Conservation (phyloP, 2,329 filamentous ascomycete genomes). For the Colletotrichum liriopes region DNA sequence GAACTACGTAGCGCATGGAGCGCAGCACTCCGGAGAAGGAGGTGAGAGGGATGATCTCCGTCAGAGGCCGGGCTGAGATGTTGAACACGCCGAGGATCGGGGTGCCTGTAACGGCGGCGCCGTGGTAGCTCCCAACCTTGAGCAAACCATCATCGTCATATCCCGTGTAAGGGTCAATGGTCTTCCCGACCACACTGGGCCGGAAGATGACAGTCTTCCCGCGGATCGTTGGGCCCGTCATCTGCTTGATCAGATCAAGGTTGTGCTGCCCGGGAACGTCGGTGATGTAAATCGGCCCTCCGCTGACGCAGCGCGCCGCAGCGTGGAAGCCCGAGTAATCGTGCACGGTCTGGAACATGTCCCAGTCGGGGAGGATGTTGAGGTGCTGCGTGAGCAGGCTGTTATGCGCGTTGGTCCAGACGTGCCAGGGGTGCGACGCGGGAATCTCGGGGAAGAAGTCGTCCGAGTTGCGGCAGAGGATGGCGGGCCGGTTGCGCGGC, state of each 20-base stretch:
- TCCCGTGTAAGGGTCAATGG: slow-evolving; percentile 79
- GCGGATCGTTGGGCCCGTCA: slow-evolving; percentile 81
- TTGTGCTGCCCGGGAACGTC: slow-evolving; percentile 90
- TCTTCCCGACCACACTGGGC: slow-evolving; percentile 81
- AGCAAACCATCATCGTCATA: slow-evolving; percentile 83
- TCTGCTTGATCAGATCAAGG: slow-evolving; percentile 80
- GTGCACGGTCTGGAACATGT: slow-evolving; percentile 78
- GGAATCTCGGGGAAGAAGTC: slow-evolving; percentile 92
- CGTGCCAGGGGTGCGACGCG: slow-evolving; percentile 91
- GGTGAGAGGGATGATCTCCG: slow-evolving; percentile 79
- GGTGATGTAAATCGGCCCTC: slow-evolving; percentile 95
- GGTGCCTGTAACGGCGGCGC: slow-evolving; percentile 75
- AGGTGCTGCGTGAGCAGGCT: slow-evolving; percentile 85
- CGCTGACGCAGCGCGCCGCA: slow-evolving; percentile 89
- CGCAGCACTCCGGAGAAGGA: slow-evolving; percentile 80
- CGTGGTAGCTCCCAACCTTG: slow-evolving; percentile 85
- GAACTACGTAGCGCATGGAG: slow-evolving; percentile 77
- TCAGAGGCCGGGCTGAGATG: slow-evolving; percentile 72
- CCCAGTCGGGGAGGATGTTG: slow-evolving; percentile 88
- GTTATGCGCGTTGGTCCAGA: slow-evolving; percentile 96
- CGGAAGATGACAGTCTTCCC: slow-evolving; percentile 86
- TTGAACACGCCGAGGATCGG: slow-evolving; percentile 91
- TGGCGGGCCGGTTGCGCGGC: slow-evolving; percentile 79
- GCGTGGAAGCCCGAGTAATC: slow-evolving; percentile 88
- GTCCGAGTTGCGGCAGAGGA: slow-evolving; percentile 88